Evolutionary conservation across 495 filamentous ascomycete genomes (phyloP).

Genomic region (Trichocladium antarcticum): DNA sequence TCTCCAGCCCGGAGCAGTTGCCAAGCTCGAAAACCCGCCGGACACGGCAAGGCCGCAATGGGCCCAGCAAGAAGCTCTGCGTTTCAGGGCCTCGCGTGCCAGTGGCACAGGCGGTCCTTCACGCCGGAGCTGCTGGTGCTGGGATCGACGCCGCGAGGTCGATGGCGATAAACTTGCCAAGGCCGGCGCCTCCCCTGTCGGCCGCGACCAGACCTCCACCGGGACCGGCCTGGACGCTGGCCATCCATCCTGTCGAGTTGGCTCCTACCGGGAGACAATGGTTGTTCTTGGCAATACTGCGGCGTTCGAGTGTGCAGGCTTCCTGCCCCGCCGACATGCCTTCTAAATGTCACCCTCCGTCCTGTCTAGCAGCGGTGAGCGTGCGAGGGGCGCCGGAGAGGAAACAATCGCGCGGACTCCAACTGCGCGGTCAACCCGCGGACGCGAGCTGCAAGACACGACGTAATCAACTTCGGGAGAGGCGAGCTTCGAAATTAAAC

Average conservation of each 20-base stretch:
- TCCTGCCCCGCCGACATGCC: too few species aligned
- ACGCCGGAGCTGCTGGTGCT: not conserved
- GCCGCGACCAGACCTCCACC: slow-evolving; percentile 2
- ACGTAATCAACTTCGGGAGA: not conserved
- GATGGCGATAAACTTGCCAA: slow-evolving; percentile 12
- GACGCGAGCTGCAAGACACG: not conserved
- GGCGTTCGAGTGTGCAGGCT: too few species aligned
- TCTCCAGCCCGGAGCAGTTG: not conserved
- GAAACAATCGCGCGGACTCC: too few species aligned
- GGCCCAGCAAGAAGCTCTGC: too few species aligned
- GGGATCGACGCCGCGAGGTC: not conserved
- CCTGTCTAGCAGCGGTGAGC: too few species aligned
- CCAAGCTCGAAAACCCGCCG: too few species aligned
- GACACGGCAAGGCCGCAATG: too few species aligned
- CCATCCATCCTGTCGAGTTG: slow-evolving; percentile 1
- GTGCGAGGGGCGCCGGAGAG: not conserved
- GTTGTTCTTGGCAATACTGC: too few species aligned
- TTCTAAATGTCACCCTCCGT: too few species aligned
- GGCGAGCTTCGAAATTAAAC: not conserved
- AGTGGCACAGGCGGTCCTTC: slow-evolving; percentile 5
- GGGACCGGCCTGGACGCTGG: slow-evolving; percentile 5
- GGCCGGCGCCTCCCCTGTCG: not conserved
- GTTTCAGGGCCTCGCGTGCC: slow-evolving; percentile 5
- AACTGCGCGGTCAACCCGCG: too few species aligned
- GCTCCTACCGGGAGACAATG: too few species aligned